phyloP scores from a whole-genome alignment of 768 basidiomycete species.

The Galerina marginata region DNA sequence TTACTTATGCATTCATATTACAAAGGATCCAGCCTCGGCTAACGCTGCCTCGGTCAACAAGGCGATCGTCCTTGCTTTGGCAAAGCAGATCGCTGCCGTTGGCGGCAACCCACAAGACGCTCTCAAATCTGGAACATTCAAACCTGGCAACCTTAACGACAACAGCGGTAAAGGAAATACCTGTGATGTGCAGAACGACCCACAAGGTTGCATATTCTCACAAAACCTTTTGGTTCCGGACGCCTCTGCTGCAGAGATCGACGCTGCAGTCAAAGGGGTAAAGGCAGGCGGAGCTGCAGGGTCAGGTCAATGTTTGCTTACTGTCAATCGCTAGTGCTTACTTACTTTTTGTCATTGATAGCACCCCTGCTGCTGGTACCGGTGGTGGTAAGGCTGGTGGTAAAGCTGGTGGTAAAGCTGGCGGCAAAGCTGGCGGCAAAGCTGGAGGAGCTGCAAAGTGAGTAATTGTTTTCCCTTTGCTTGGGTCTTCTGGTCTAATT shows the following conservation, averaged over 20 bases:
- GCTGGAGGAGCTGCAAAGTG: slow-evolving; percentile 1
- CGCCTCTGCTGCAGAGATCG: slow-evolving; percentile 62
- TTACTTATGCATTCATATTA: slow-evolving; percentile 5
- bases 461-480: too few species aligned
- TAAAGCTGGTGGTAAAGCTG: slow-evolving; percentile 8
- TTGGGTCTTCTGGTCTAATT: background rate
- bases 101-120: slow-evolving; percentile 66
- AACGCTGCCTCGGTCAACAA: slow-evolving; percentile 67
- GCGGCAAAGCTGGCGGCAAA: slow-evolving; percentile 6
- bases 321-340: too few species aligned
- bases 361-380: background rate
- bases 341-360: too few species aligned
- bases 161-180: slow-evolving; percentile 58
- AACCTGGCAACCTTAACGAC: slow-evolving; percentile 58
- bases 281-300: too few species aligned
- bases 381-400: slow-evolving; percentile 7
- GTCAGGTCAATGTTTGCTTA: too few species aligned
- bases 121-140: slow-evolving; percentile 65
- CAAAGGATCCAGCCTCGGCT: slow-evolving; percentile 62
- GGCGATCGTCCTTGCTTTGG: slow-evolving; percentile 63
- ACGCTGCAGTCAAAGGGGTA: slow-evolving; percentile 50
- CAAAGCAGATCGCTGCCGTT: slow-evolving; percentile 67
- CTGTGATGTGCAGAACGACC: slow-evolving; percentile 58
- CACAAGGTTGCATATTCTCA: slow-evolving; percentile 66
- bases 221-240: slow-evolving; percentile 62